These are phyloP conservation scores for Binderoboletus segoi DNA, from an alignment of 1,284 basidiomycete species.

Conservation along the genomic window DNA sequence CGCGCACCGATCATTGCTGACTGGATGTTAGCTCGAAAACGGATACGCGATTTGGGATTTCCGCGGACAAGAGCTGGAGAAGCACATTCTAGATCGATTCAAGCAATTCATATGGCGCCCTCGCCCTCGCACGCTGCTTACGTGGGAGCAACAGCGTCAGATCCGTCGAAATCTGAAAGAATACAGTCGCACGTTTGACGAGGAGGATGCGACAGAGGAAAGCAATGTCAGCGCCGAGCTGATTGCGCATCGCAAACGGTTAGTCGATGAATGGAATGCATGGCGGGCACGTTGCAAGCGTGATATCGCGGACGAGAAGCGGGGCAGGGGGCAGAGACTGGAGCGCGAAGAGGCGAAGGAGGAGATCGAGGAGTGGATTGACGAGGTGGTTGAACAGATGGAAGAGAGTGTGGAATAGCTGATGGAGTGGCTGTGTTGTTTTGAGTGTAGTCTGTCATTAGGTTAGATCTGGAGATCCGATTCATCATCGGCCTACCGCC, in stretches of 20 bases:
- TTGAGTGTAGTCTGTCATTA: not conserved
- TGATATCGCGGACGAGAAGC: slow-evolving; percentile 56
- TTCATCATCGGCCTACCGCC: slow-evolving; percentile 14
- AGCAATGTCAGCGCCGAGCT: slow-evolving; percentile 94
- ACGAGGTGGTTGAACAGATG: slow-evolving; percentile 88
- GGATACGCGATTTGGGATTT: slow-evolving; percentile 99
- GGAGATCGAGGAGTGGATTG: slow-evolving; percentile 88
- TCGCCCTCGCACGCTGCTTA: slow-evolving; percentile 84
- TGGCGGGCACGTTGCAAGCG: slow-evolving; percentile 75
- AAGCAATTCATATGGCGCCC: slow-evolving; percentile 99
- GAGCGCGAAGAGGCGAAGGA: slow-evolving; percentile 69
- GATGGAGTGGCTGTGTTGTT: slow-evolving; percentile 15
- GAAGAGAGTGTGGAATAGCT: slow-evolving; percentile 60
- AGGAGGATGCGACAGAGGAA: slow-evolving; percentile 96
- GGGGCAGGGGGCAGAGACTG: slow-evolving; percentile 38
- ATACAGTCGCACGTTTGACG: slow-evolving; percentile 91
- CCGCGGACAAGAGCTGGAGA: slow-evolving; percentile 89
- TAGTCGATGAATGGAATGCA: slow-evolving; percentile 98
- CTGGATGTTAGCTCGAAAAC: slow-evolving; percentile 77
- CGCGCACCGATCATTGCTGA: slow-evolving; percentile 9
- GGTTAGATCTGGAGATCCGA: slow-evolving; percentile 13
- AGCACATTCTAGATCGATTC: slow-evolving; percentile 91
- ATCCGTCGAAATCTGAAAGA: slow-evolving; percentile 92
- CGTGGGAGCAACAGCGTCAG: slow-evolving; percentile 87
- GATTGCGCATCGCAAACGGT: slow-evolving; percentile 86